Evolutionary conservation across 1,284 basidiomycete genomes (phyloP).

Genomic region (Rhodotorula sp.): DNA sequence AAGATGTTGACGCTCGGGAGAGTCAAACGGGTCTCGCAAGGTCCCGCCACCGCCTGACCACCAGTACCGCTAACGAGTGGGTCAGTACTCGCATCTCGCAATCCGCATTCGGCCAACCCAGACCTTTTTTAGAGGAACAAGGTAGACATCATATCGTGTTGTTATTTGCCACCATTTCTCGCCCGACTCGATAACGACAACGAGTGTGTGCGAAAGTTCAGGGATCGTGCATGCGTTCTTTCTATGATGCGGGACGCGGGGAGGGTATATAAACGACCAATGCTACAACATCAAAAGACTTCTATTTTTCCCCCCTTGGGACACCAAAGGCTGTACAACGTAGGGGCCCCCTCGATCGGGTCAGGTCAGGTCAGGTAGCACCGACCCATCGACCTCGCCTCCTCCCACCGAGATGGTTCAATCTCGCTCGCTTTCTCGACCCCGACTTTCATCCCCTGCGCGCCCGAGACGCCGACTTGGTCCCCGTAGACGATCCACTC

Average conservation of each 20-base stretch:
- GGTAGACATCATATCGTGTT: not conserved
- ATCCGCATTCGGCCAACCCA: not conserved
- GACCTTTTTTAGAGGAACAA: too few species aligned
- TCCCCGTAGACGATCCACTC: conserved; percentile 2
- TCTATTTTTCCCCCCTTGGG: too few species aligned
- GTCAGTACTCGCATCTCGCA: not conserved
- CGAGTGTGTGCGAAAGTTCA: too few species aligned
- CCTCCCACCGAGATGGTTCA: conserved; percentile 9
- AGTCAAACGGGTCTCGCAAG: conserved; percentile 46
- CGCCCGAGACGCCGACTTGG: conserved; percentile 23
- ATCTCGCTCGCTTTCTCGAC: conserved; percentile 3
- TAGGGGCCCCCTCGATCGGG: not conserved
- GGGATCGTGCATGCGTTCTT: too few species aligned
- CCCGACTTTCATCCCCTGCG: conserved; percentile 12
- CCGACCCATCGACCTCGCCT: conserved; percentile 11
- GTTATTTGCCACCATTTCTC: not conserved
- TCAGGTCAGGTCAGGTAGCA: conserved; percentile 14
- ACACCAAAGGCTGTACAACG: too few species aligned
- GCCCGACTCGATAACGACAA: too few species aligned
- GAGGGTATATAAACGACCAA: not conserved
- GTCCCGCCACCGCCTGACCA: conserved; percentile 6
- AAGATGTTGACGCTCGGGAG: conserved; percentile 60
- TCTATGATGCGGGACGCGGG: too few species aligned
- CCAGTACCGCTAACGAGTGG: too few species aligned
- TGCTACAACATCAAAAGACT: not conserved